These are phyloP conservation scores for Saturnispora sekii DNA, from an alignment of 805 yeast genomes.

Conservation along the genomic window DNA sequence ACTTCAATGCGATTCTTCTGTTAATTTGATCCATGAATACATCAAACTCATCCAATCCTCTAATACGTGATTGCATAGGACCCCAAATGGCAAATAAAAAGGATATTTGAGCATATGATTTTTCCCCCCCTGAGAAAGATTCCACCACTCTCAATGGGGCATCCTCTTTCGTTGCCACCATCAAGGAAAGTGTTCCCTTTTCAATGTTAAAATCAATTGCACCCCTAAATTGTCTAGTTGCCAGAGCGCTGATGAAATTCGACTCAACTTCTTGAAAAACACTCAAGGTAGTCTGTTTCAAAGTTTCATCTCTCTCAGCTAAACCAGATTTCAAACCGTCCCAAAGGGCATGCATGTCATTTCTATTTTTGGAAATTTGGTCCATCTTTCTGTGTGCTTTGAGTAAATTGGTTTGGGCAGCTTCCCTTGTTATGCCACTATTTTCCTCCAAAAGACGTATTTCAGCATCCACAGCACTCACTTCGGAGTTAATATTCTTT, in stretches of 20 bases:
- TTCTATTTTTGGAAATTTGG: slow-evolving; percentile 33
- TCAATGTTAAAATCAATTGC: slow-evolving; percentile 52
- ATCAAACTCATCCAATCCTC: slow-evolving; percentile 94
- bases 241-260: slow-evolving; percentile 51
- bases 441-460: slow-evolving; percentile 43
- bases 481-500: slow-evolving; percentile 36
- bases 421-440: slow-evolving; percentile 47
- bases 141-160: slow-evolving; percentile 58
- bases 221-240: slow-evolving; percentile 66
- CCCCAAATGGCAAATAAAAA: slow-evolving; percentile 85
- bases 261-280: slow-evolving; percentile 40
- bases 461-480: slow-evolving; percentile 34
- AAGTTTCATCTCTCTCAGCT: slow-evolving; percentile 33
- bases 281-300: slow-evolving; percentile 30
- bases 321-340: slow-evolving; percentile 29
- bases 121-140: slow-evolving; percentile 94
- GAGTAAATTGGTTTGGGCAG: slow-evolving; percentile 40
- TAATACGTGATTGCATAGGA: slow-evolving; percentile 76
- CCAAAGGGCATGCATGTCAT: slow-evolving; percentile 25
- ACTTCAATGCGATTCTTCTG: slow-evolving; percentile 64
- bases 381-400: slow-evolving; percentile 34
- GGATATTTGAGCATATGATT: slow-evolving; percentile 87
- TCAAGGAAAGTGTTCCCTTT: slow-evolving; percentile 40
- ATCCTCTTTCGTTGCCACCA: slow-evolving; percentile 53
- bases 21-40: slow-evolving; percentile 96